A percentile compares a stretch with the other conserved stretches of the same genome.
These are phyloP conservation scores for Xylariaceae sp. DNA, from an alignment of 2,329 filamentous ascomycete species.

Conservation along the genomic window DNA sequence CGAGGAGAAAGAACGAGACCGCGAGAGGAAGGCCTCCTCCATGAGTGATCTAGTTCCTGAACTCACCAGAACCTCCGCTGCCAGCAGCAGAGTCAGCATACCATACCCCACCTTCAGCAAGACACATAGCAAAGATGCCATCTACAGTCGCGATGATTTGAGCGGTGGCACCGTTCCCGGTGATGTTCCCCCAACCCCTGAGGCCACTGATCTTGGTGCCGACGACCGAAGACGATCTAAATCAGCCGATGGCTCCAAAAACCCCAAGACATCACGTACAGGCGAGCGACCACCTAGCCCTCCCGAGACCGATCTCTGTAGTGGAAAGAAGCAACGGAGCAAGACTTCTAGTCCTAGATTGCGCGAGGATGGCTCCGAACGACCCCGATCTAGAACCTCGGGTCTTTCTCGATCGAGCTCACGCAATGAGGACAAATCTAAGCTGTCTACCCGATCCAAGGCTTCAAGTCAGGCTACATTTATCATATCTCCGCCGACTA, in stretches of 20 bases:
- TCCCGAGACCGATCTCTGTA: conserved; percentile 59
- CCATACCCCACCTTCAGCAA: conserved; percentile 48
- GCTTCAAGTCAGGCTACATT: conserved; percentile 57
- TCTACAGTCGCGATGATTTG: conserved; percentile 59
- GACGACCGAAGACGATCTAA: conserved; percentile 46
- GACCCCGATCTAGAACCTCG: conserved; percentile 44
- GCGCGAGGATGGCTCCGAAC: conserved; percentile 36
- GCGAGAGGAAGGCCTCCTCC: conserved; percentile 28
- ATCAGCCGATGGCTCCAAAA: conserved; percentile 42
- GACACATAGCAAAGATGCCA: conserved; percentile 83
- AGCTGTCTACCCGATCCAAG: conserved; percentile 51
- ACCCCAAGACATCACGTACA: conserved; percentile 41
- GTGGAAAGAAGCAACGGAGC: conserved; percentile 38
- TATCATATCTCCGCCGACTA: conserved; percentile 35
- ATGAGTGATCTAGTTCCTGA: conserved; percentile 33
- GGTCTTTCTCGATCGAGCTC: conserved; percentile 42
- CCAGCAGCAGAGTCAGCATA: conserved; percentile 30
- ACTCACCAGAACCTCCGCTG: conserved; percentile 22
- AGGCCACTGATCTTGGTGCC: conserved; percentile 65
- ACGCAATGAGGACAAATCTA: conserved; percentile 47
- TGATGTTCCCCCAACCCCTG: conserved; percentile 62
- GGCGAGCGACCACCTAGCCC: conserved; percentile 57
- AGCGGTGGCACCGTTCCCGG: conserved; percentile 23
- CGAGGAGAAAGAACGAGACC: conserved; percentile 29
- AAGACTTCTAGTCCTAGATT: conserved; percentile 32